Conservation (phyloP, 495 filamentous ascomycete species). For the Wilcoxina mikolae region DNA sequence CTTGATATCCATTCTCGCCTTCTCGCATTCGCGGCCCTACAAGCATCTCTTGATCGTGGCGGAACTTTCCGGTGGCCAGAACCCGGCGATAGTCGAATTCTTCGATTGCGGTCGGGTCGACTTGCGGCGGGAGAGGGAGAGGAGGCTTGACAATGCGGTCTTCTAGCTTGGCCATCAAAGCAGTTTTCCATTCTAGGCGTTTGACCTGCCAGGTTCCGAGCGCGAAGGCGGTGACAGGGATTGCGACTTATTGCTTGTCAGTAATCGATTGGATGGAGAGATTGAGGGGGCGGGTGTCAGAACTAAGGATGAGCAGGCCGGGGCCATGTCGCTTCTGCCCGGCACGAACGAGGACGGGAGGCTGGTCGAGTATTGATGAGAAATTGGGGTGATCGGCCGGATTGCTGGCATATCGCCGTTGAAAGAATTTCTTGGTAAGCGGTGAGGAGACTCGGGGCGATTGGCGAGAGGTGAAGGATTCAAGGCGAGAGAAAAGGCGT, state of each 20-base stretch:
- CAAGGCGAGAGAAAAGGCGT: background rate
- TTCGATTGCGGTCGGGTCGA: conserved; percentile 62
- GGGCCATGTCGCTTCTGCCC: conserved; percentile 58
- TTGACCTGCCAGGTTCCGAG: conserved; percentile 95
- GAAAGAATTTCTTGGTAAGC: background rate
- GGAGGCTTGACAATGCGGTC: conserved; percentile 77
- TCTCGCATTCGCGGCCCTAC: conserved; percentile 80
- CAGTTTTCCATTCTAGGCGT: conserved; percentile 82
- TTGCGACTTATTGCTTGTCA: conserved; percentile 44
- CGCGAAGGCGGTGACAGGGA: conserved; percentile 77
- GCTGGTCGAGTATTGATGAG: conserved; percentile 71
- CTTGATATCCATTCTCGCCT: conserved; percentile 76
- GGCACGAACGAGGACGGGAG: conserved; percentile 56
- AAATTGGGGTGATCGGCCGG: conserved; percentile 55
- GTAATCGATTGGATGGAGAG: background rate
- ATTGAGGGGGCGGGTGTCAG: background rate
- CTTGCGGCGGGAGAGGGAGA: conserved; percentile 64
- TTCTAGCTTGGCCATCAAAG: conserved; percentile 74
- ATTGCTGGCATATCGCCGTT: conserved; percentile 6
- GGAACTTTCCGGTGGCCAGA: conserved; percentile 52
- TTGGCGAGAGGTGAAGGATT: background rate
- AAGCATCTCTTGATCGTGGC: conserved; percentile 91
- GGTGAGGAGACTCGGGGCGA: background rate
- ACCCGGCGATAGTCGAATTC: conserved; percentile 92
- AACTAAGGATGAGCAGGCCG: conserved; percentile 68